Evolutionary conservation across 31 red algal species (phyloP), one percentile per base, ranked within the genome.

Genomic region (Asparagopsis taxiformis): DNA sequence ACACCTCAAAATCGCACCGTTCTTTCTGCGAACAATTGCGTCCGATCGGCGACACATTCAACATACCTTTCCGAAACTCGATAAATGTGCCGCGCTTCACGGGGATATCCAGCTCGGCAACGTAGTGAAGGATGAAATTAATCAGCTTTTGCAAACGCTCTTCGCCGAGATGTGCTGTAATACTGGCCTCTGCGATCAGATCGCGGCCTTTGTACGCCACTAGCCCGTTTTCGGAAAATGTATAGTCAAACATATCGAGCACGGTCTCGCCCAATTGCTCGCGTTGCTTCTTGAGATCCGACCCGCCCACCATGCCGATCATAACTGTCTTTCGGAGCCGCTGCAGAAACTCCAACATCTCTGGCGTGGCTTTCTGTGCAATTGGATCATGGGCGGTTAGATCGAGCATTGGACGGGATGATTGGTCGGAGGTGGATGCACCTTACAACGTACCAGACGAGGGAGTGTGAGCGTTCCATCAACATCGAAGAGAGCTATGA

Each of bases 51-150:
- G 82, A 88, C 33, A 98, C 90, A 53, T 98, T 98, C n/a, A 98
- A 64, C 95, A 98, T 98, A 2, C 95, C 95, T 53, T 93, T 98
- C 26, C 95, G 85, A 55, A 98, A 98, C 79, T 98, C 95, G 59
- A 98, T 84, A 56, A 98, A 98, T 10, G 95, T 98, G 55, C 95
- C 95, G n/a, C 95, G 78, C 80, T 98, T 98, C 41, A 94, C 37
- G 21, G 95, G 95, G 43, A 98, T 93, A n/a, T 90, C 65, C 30
- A 98, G 55, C 28, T 87, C 86, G 2, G 95, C 72, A 41, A 98
- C 72, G 63, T 98, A 98, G 19, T 69, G 69, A n/a, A 98, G 59
- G 24, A 79, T 58, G 53, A 75, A 91, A 64, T 98, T 98, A 74
- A 98, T 87, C 15, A 98, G 72, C n/a, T 74, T 60, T 34, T 98